Base-by-base conservation (phyloP, 805 yeast species). In the Tetrapisispora pingtungensis region DNA sequence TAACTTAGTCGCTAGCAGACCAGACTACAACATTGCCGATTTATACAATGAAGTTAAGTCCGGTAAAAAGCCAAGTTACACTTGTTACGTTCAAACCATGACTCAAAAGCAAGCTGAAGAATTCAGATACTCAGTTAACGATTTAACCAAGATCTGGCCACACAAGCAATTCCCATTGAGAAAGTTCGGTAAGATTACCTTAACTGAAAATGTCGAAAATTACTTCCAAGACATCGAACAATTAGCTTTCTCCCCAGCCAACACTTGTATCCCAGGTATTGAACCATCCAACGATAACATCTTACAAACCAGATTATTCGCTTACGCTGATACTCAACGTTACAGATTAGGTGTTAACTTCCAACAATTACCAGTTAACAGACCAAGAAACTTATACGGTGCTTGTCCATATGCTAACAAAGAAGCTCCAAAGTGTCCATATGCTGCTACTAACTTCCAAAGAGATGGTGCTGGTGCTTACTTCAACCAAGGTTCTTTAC, bases 101-200 rank as follows among this genome's bases (percentile, higher is more conserved):
- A 82, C 95, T 39, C 74, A 76, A 48, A 83, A 80, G 55, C 81
- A 86, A 67, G 89, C 94, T 45, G 77, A 81, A 64, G 67, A 77
- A 50, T 77, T 76, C 43, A 81, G 81, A 59, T 85, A 82, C 68
- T 81, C 89, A 8, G 85, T 87, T 42, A 85, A 83, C 61, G 96
- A 86, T 66, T 73, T 86, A 64, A 86, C 96, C 52, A 87, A 86
- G 70, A 80, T 83, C 45, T 85, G 95, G 95, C 86, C 95, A 26
- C 90, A 86, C 63, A 70, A 69, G 55, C 80, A 85, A 44, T 86
- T 75, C 73, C 95, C 95, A 61, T 66, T 86, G 69, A 76, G 94
- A 65, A 79, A 77, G 65, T 81, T 86, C 63, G 95, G 82, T 51
- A 69, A 70, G 56, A 62, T 78, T 47, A 70, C 70, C 10, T 66